Conservation (phyloP, 140 eudicot genomes). For the Stevia rebaudiana region DNA sequence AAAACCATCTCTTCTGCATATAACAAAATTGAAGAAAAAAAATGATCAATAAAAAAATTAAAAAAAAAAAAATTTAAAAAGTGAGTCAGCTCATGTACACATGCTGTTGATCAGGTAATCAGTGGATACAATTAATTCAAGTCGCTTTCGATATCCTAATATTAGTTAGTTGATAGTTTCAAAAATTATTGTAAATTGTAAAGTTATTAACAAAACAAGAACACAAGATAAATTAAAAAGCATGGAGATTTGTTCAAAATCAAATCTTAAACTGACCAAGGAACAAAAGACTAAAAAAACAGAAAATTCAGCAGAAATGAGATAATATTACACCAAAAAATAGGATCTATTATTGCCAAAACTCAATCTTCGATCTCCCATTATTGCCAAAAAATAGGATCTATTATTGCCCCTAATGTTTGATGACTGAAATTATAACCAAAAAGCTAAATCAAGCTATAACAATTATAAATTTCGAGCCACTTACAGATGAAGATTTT, state of each 20-base stretch:
- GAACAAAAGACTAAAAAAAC: neutral
- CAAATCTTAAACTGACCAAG: neutral
- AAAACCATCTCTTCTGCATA: slow-evolving; percentile 62
- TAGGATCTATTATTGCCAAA: neutral
- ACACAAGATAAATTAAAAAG: neutral
- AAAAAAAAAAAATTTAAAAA: neutral
- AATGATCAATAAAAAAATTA: slow-evolving; percentile 14
- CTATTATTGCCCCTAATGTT: neutral
- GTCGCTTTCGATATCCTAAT: neutral
- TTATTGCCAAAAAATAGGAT: neutral
- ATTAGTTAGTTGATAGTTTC: neutral
- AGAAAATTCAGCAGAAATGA: neutral
- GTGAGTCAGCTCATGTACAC: neutral
- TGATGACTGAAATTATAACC: slow-evolving; percentile 2
- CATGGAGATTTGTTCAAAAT: neutral
- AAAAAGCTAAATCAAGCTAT: neutral
- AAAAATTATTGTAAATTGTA: neutral
- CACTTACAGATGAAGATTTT: slow-evolving; percentile 63
- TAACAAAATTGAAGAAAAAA: slow-evolving; percentile 5
- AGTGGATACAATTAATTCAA: neutral
- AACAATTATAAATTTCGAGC: neutral
- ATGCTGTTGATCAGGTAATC: neutral
- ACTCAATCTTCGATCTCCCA: neutral
- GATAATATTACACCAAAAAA: neutral
- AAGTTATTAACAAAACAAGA: neutral